Conservation (phyloP, 2,329 filamentous ascomycete genomes). For the Cladosporium austrohemisphaericum region DNA sequence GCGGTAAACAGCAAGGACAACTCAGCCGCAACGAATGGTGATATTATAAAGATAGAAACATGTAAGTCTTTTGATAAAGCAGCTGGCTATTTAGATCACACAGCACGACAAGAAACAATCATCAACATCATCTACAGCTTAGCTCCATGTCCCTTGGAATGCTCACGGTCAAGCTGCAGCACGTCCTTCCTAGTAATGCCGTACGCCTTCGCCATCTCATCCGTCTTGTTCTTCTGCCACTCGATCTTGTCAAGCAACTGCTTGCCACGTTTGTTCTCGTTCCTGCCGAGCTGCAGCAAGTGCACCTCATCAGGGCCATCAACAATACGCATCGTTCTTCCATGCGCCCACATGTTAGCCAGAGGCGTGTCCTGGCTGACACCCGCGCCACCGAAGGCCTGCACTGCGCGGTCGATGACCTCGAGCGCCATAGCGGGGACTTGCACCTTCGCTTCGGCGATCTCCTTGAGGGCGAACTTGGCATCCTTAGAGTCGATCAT, state of each 20-base stretch:
- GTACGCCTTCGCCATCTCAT: slow-evolving; percentile 62
- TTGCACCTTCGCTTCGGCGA: slow-evolving; percentile 91
- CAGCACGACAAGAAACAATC: no score
- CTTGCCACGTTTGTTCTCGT: slow-evolving; percentile 69
- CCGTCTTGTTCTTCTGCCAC: slow-evolving; percentile 62
- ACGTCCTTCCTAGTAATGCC: slow-evolving; percentile 42
- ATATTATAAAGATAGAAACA: no score
- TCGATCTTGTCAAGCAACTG: slow-evolving; percentile 60
- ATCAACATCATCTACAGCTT: slow-evolving; percentile 35
- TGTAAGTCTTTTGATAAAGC: no score
- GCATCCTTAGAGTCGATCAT: slow-evolving; percentile 88
- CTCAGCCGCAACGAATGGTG: no score
- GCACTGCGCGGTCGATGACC: slow-evolving; percentile 91
- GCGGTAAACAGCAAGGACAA: no score
- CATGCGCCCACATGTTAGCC: slow-evolving; percentile 51
- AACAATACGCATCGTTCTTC: slow-evolving; percentile 34
- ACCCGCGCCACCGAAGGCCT: slow-evolving; percentile 86
- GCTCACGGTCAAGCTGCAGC: slow-evolving; percentile 39
- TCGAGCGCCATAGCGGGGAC: slow-evolving; percentile 76
- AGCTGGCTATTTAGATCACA: no score
- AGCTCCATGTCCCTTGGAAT: slow-evolving; percentile 35
- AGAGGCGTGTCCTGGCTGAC: slow-evolving; percentile 93
- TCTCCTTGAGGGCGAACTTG: slow-evolving; percentile 87
- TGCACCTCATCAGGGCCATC: slow-evolving; percentile 98
- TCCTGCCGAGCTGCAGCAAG: slow-evolving; percentile 72